Percentiles rank a stretch among this genome's conserved stretches.
Evolutionary conservation across 352 stramenopile species (phyloP).

Genomic region (Thalassiosira mediterranea): DNA sequence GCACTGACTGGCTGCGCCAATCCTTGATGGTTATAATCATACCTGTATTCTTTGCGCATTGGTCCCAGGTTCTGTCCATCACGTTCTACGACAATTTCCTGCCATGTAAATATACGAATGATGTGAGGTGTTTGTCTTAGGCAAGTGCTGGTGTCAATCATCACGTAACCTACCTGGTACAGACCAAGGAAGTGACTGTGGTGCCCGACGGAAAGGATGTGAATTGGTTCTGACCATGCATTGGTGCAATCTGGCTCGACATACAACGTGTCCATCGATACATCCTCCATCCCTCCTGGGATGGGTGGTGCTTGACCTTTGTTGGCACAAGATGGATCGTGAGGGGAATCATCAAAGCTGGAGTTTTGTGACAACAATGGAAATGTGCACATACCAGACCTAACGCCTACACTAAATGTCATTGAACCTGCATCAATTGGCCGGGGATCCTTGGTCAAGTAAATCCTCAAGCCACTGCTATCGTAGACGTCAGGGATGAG

Average conservation of each 20-base stretch:
- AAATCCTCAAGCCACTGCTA: slow-evolving; percentile 5
- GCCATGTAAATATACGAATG: too few relatives aligned
- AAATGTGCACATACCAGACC: too few relatives aligned
- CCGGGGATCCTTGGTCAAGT: slow-evolving; percentile 7
- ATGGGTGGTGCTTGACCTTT: slow-evolving; percentile 5
- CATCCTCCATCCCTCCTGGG: slow-evolving; percentile 7
- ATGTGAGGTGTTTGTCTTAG: too few relatives aligned
- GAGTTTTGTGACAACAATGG: too few relatives aligned
- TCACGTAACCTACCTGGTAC: too few relatives aligned
- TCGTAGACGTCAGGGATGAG: slow-evolving; percentile 5
- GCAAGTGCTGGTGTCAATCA: too few relatives aligned
- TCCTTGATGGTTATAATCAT: slow-evolving; percentile 25
- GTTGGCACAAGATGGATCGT: too few relatives aligned
- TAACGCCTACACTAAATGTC: slow-evolving; percentile 2
- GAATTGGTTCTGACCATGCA: slow-evolving; percentile 10
- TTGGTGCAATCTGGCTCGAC: slow-evolving; percentile 9
- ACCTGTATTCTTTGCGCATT: slow-evolving; percentile 5
- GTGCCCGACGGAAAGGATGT: slow-evolving; percentile 9
- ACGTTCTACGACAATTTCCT: slow-evolving; percentile 20
- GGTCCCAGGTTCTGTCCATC: slow-evolving; percentile 22
- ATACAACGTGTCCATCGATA: slow-evolving; percentile 16
- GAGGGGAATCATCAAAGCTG: too few relatives aligned
- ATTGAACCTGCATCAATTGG: slow-evolving; percentile 11
- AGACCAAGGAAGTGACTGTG: slow-evolving; percentile 13
- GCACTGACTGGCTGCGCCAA: background rate